These are phyloP conservation scores for Priceomyces fermenticarens DNA, from an alignment of 805 yeast species.

Conservation along the genomic window DNA sequence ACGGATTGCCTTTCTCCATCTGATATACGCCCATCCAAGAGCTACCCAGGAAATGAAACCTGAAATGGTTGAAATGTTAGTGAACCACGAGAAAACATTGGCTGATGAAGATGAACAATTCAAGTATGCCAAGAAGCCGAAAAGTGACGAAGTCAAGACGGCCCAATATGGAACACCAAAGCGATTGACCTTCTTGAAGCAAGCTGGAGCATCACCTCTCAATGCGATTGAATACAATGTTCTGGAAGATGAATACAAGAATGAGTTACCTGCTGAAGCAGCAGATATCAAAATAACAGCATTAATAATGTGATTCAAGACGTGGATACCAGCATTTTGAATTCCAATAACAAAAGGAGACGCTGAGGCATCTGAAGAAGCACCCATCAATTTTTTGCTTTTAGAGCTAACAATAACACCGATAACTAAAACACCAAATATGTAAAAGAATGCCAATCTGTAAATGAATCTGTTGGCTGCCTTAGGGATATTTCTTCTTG, in stretches of 20 bases:
- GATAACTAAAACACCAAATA: constrained; percentile 38
- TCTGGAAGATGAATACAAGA: constrained; percentile 42
- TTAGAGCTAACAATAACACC: constrained; percentile 35
- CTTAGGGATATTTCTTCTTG: constrained; percentile 44
- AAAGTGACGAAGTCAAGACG: constrained; percentile 28
- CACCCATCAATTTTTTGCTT: constrained; percentile 20
- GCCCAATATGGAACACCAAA: constrained; percentile 42
- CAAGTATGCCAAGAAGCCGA: constrained; percentile 50
- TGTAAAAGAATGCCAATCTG: constrained; percentile 42
- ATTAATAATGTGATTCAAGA: constrained; percentile 59
- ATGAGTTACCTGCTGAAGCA: constrained; percentile 43
- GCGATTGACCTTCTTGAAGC: constrained; percentile 34
- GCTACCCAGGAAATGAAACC: constrained; percentile 66
- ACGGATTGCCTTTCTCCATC: constrained; percentile 63
- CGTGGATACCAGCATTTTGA: constrained; percentile 56
- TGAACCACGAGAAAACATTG: constrained; percentile 60
- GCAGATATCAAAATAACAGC: constrained; percentile 62
- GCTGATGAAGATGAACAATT: constrained; percentile 53
- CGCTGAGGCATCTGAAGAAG: constrained; percentile 48
- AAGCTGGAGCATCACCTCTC: constrained; percentile 37
- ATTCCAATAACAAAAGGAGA: constrained; percentile 68
- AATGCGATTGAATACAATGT: constrained; percentile 38
- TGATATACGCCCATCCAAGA: constrained; percentile 49
- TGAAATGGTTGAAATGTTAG: constrained; percentile 62
- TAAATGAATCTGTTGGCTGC: constrained; percentile 60